Evolutionary conservation across 352 stramenopile species (phyloP).

Genomic region (Pythium grandisporangium): DNA sequence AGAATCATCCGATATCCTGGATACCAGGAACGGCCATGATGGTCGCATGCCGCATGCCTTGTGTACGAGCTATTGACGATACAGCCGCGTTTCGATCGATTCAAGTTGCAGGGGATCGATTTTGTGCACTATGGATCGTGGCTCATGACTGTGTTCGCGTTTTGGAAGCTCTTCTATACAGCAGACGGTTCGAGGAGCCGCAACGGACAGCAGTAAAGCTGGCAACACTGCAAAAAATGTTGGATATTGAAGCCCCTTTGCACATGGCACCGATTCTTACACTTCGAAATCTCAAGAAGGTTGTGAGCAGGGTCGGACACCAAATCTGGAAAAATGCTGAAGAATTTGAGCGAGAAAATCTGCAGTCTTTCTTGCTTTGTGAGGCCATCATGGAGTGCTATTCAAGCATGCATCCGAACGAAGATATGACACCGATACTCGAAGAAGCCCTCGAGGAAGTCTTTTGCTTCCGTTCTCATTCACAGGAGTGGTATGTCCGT

Average conservation of each 20-base stretch:
- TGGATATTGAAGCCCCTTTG: too few species aligned
- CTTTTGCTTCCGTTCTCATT: constrained; percentile 7
- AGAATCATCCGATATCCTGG: constrained; percentile 9
- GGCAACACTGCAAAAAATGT: too few species aligned
- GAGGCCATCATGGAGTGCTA: constrained; percentile 9
- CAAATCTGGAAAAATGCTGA: constrained; percentile 8
- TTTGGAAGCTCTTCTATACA: background rate
- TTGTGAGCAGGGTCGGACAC: background rate
- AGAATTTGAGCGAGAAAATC: constrained; percentile 9
- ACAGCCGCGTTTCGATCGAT: too few species aligned
- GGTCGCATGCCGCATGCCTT: constrained; percentile 2
- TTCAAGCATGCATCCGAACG: background rate
- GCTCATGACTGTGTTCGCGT: background rate
- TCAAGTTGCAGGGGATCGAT: too few species aligned
- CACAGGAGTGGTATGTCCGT: constrained; percentile 11
- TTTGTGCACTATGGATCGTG: background rate
- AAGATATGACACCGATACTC: background rate
- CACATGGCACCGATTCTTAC: too few species aligned
- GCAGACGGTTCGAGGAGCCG: background rate
- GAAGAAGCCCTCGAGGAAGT: background rate
- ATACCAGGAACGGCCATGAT: constrained; percentile 11
- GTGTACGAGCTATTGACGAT: too few species aligned
- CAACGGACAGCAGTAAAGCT: background rate
- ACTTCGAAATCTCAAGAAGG: background rate
- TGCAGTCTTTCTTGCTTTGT: constrained; percentile 12